Evolutionary conservation across 2,329 filamentous ascomycete genomes (phyloP), one percentile per base, ranked within the genome.

Genomic region (Aspergillus neotritici): DNA sequence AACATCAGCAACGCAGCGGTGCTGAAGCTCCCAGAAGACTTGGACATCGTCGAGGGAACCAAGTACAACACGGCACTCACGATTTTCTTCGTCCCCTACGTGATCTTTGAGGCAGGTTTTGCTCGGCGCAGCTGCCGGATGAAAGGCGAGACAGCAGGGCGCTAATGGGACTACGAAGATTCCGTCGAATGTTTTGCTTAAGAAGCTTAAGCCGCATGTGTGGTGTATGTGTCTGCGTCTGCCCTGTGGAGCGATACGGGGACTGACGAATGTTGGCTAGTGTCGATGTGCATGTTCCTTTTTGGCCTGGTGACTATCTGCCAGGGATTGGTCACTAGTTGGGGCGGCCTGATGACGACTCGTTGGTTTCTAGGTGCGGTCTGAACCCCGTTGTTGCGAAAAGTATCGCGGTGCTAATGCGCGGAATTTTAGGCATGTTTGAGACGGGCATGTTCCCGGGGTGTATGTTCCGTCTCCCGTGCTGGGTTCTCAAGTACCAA

Each of bases 71-170:
- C 82, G 11, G 83, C 83, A 1, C 72, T 90, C 48, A 84, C 83
- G 44, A 87, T 90, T 57, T 90, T 91, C 70, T 91, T 90, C 65
- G 77, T 90, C 1, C 85, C 86, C 1, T 91, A 90, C 61, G 73
- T 86, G 54, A 56, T 86, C 42, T 69, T 63, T 37, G 66, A 70
- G 21, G 21, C 21, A 25, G 21, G 21, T 25, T 25, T 25, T 25
- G 21, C 21, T 25, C 21, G 21, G 21, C 21, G 21, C 21, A 9
- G 9, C 21, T 9, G 21, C 21, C 21, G 21, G 7, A 25, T 25
- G 7, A 8, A 25, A 2, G 21, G 21, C 21, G 5, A 25, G 21
- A 9, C 7, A 25, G 21, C 21, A 25, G 6, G 21, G 21, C 21
- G 21, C 21, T 25, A 9, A 25, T 9, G 5, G 21, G 21, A 25